Base-by-base conservation (phyloP, 2,329 filamentous ascomycete species). In the Colletotrichum liriopes region DNA sequence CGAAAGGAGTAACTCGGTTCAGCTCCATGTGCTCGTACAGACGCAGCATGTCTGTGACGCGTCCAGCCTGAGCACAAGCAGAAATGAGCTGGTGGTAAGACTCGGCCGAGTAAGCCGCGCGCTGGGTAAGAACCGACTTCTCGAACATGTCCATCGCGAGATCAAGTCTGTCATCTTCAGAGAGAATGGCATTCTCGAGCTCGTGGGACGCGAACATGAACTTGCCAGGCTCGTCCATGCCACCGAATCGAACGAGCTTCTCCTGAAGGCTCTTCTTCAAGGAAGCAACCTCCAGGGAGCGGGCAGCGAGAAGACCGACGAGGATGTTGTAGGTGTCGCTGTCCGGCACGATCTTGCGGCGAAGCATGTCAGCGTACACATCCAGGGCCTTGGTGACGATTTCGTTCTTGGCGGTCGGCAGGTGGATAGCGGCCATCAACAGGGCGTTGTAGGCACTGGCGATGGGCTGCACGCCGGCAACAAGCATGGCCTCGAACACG, bases 281-380 rank as follows among this genome's bases (percentile, higher is more conserved):
- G 39, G 89, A 87, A 29, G 92, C 88, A 9, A 96, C 92, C 79
- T 97, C 93, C 58, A 97, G 87, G 49, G 94, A 95, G 75, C 95
- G 92, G 18, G 91, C 89, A 23, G 95, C 93, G 64, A 99, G 87
- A 49, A 98, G 86, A 70, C 93, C 91, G 67, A 99, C 93, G 23
- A 99, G 86, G 43, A 95, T 95, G 79, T 94, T 91, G 83, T 97
- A 98, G 0, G 96, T 98, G 69, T 93, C 90, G 65, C 92, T 91
- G 80, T 98, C 93, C 9, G 96, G 95, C 26, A 89, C 85, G 32
- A 98, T 92, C 76, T 92, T 93, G 75, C 95, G 93, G 75, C 93
- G 91, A 76, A 98, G 91, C 96, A 99, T 98, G 80, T 98, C 95
- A 20, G 95, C 93, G 82, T 98, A 99, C 64, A 99, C 93, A 84